A percentile compares a stretch with the other conserved stretches of the same genome.
Conservation (phyloP, 768 basidiomycete genomes). For the Tulasnella sp. region DNA sequence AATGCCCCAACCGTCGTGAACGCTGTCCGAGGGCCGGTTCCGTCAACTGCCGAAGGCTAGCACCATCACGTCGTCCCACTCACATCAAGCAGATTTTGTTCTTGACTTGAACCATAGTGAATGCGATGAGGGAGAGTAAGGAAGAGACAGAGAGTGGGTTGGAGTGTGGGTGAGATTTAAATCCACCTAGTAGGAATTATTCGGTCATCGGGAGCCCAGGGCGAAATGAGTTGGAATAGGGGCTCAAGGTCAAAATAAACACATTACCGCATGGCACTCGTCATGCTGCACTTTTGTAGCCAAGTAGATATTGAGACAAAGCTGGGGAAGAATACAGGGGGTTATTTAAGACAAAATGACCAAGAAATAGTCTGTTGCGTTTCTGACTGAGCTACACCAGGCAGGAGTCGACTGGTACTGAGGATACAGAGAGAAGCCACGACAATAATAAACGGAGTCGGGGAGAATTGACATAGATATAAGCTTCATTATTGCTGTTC, state of each 20-base stretch:
- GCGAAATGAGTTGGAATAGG: slow-evolving; percentile 25
- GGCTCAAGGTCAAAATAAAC: slow-evolving; percentile 4
- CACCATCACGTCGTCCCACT: slow-evolving; percentile 35
- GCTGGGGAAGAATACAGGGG: no score
- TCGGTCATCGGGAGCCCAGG: slow-evolving; percentile 7
- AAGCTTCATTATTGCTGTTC: not conserved
- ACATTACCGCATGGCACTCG: not conserved
- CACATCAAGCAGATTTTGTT: slow-evolving; percentile 92
- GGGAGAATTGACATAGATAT: not conserved
- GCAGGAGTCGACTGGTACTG: no score
- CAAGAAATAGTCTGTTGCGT: no score
- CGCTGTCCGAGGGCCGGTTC: slow-evolving; percentile 45
- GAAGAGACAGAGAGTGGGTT: not conserved
- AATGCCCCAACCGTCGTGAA: slow-evolving; percentile 97
- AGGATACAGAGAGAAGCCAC: no score
- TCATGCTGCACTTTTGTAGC: not conserved
- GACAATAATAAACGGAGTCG: no score
- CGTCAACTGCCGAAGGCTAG: not conserved
- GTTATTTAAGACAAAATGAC: no score
- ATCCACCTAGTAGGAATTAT: slow-evolving; percentile 16
- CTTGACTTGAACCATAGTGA: slow-evolving; percentile 48
- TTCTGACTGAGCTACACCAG: no score
- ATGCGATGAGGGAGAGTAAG: not conserved
- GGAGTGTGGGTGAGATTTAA: slow-evolving; percentile 23
- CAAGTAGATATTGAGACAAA: no score